Percentiles rank a stretch among this genome's conserved stretches.
Evolutionary conservation across 352 stramenopile species (phyloP).

Genomic region (Phytophthora multivora): DNA sequence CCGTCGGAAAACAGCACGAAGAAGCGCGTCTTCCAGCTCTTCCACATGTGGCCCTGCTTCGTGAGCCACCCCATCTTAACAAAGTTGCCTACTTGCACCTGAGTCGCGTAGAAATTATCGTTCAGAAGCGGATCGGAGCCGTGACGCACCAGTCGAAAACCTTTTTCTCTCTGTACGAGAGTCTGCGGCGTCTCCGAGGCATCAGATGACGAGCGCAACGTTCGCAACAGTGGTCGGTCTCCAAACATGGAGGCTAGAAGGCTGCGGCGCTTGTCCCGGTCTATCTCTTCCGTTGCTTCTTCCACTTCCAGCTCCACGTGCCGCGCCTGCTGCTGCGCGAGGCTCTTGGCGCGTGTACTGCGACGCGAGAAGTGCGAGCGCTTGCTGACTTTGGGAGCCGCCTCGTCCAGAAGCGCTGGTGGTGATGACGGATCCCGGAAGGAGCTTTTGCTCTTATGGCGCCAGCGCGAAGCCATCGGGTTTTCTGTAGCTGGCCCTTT

Average conservation of each 20-base stretch:
- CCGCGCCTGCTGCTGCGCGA: conserved; percentile 10
- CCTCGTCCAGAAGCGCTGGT: conserved; percentile 29
- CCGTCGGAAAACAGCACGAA: conserved; percentile 86
- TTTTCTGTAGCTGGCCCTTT: too few relatives aligned
- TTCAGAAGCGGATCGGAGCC: conserved; percentile 71
- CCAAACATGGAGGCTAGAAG: conserved; percentile 37
- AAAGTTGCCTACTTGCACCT: conserved; percentile 73
- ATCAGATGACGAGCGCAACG: conserved; percentile 35
- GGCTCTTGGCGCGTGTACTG: conserved; percentile 9
- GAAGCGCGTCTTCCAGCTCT: conserved; percentile 88
- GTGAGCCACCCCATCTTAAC: conserved; percentile 86
- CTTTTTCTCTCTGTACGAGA: conserved; percentile 43
- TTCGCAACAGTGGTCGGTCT: conserved; percentile 10
- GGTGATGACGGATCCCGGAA: conserved; percentile 18
- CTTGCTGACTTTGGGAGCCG: conserved; percentile 8
- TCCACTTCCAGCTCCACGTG: conserved; percentile 42
- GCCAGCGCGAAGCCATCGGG: conserved; percentile 28
- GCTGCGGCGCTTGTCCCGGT: conserved; percentile 26
- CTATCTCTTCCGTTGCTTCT: conserved; percentile 24
- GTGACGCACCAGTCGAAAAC: conserved; percentile 47
- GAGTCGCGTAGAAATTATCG: conserved; percentile 67
- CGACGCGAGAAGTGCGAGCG: conserved; percentile 24
- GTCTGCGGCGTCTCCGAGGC: conserved; percentile 15
- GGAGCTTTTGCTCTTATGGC: conserved; percentile 1
- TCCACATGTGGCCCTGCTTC: conserved; percentile 87